Evolutionary conservation across 768 basidiomycete species (phyloP).

Genomic region (Boletellus ananiceps): DNA sequence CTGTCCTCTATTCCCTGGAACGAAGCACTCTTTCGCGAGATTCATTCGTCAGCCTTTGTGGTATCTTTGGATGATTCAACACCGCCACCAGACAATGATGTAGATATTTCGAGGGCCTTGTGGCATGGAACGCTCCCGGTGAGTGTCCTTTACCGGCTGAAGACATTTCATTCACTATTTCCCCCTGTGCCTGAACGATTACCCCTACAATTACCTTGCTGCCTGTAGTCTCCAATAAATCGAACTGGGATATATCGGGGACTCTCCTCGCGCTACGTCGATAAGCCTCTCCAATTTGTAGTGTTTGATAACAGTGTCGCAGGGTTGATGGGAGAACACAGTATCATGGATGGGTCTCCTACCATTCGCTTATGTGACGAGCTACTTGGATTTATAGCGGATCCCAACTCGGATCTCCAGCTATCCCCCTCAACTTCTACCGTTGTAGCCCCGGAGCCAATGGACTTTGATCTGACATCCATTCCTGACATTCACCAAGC

Average conservation of each 20-base stretch:
- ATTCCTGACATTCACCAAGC: slow-evolving; percentile 34
- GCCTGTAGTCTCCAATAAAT: slow-evolving; percentile 22
- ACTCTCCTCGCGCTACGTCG: slow-evolving; percentile 79
- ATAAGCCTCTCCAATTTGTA: slow-evolving; percentile 86
- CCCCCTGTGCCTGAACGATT: neutral
- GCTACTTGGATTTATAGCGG: slow-evolving; percentile 55
- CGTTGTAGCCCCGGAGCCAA: slow-evolving; percentile 39
- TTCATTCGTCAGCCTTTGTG: slow-evolving; percentile 84
- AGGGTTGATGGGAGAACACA: slow-evolving; percentile 92
- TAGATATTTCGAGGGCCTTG: slow-evolving; percentile 62
- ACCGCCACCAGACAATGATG: slow-evolving; percentile 40
- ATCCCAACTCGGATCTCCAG: slow-evolving; percentile 63
- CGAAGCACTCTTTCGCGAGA: slow-evolving; percentile 56
- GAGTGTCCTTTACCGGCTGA: slow-evolving; percentile 32
- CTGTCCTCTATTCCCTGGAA: slow-evolving; percentile 61
- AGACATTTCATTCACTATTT: neutral
- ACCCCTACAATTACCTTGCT: neutral
- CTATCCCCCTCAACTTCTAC: slow-evolving; percentile 19
- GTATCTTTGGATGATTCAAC: slow-evolving; percentile 69
- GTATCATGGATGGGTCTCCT: slow-evolving; percentile 87
- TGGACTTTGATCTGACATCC: slow-evolving; percentile 61
- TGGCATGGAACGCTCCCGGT: slow-evolving; percentile 76
- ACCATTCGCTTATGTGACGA: slow-evolving; percentile 69
- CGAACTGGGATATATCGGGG: slow-evolving; percentile 33
- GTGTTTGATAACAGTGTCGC: slow-evolving; percentile 78